Percentiles rank a stretch among this genome's conserved stretches.
phyloP scores from a whole-genome alignment of 371 early-diverging fungal species.

The Syncephalastrum racemosum region DNA sequence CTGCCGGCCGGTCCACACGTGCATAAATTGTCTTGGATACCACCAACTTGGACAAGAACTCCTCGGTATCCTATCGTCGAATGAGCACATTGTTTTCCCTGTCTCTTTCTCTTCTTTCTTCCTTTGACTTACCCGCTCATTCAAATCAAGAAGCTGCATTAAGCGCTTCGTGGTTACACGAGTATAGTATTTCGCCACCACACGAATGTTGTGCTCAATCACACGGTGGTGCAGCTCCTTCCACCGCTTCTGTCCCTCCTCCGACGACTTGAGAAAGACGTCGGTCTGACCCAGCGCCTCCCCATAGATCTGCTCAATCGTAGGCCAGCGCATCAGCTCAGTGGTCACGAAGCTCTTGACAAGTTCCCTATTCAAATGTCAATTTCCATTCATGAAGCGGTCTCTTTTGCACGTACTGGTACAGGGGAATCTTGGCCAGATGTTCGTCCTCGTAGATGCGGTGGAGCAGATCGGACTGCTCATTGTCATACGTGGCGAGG shows the following conservation, averaged over 20 bases:
- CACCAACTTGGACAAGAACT: conserved; percentile 88
- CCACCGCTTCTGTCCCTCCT: conserved; percentile 79
- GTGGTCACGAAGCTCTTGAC: conserved; percentile 85
- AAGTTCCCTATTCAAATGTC: conserved; percentile 60
- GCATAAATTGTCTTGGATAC: conserved; percentile 94
- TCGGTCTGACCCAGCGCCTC: conserved; percentile 64
- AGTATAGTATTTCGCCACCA: conserved; percentile 93
- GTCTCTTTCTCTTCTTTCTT: not conserved
- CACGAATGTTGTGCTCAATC: conserved; percentile 97
- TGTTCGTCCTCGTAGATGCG: conserved; percentile 79
- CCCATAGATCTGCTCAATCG: conserved; percentile 86
- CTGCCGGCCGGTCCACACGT: conserved; percentile 91
- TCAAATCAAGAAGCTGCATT: conserved; percentile 48
- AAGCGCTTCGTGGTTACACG: conserved; percentile 76
- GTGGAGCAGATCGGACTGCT: conserved; percentile 92
- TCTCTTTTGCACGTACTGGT: conserved; percentile 49
- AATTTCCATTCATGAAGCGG: not conserved
- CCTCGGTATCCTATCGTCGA: conserved; percentile 76
- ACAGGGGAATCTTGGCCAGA: conserved; percentile 70
- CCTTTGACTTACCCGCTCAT: conserved; percentile 28
- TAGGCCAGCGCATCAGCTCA: conserved; percentile 94
- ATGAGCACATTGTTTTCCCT: conserved; percentile 5
- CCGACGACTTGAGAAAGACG: conserved; percentile 72
- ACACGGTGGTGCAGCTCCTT: conserved; percentile 89
- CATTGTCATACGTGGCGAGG: conserved; percentile 93